Conservation (phyloP, 768 basidiomycete genomes). For the Phlebiopsis flavidoalba region DNA sequence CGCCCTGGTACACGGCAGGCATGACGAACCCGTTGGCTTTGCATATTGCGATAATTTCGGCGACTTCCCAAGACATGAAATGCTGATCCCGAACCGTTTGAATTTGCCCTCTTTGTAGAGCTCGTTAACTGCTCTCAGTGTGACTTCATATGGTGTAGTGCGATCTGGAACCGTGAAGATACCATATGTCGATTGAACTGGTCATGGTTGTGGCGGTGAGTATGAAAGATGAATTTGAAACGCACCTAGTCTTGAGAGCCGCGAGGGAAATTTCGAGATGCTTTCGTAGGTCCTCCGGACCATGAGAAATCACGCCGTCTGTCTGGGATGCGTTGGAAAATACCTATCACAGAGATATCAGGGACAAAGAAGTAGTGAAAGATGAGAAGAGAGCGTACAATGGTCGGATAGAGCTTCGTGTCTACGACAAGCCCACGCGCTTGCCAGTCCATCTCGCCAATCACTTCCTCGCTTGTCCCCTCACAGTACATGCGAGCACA, state of each 20-base stretch:
- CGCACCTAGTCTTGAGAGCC: slow-evolving; percentile 43
- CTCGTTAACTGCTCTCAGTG: slow-evolving; percentile 41
- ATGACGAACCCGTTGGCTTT: slow-evolving; percentile 39
- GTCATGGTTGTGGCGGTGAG: background rate
- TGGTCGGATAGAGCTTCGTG: slow-evolving; percentile 44
- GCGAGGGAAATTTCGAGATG: slow-evolving; percentile 32
- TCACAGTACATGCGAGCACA: slow-evolving; percentile 19
- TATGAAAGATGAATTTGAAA: slow-evolving; percentile 5
- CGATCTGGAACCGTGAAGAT: slow-evolving; percentile 43
- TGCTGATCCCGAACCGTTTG: slow-evolving; percentile 39
- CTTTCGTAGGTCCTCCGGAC: slow-evolving; percentile 29
- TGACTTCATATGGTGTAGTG: slow-evolving; percentile 41
- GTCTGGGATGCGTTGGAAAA: background rate
- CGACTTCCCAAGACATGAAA: slow-evolving; percentile 41
- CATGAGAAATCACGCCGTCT: background rate
- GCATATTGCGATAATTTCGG: slow-evolving; percentile 39
- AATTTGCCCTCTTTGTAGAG: slow-evolving; percentile 50
- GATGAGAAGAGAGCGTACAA: background rate
- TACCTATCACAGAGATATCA: background rate
- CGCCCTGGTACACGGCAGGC: slow-evolving; percentile 44
- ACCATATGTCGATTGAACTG: slow-evolving; percentile 39
- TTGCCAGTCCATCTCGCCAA: slow-evolving; percentile 47
- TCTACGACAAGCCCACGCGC: slow-evolving; percentile 48
- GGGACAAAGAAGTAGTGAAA: background rate
- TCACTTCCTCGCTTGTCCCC: slow-evolving; percentile 31